A percentile compares a stretch with the other conserved stretches of the same genome.
phyloP scores from a whole-genome alignment of 2,329 filamentous ascomycete genomes.

The Laburnicola sp. region DNA sequence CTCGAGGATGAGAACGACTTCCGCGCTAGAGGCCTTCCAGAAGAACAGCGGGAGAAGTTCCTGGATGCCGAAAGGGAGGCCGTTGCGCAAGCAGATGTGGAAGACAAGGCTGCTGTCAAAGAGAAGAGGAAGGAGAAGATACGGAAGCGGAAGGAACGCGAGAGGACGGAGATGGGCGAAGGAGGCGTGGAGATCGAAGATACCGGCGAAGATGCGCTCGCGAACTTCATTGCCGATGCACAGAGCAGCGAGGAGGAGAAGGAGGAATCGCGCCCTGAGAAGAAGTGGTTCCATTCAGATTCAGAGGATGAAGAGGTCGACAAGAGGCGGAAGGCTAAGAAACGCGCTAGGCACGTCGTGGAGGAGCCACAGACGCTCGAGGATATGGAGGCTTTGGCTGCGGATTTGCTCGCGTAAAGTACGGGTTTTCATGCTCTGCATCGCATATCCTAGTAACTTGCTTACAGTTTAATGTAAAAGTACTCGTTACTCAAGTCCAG shows the following conservation, averaged over 20 bases:
- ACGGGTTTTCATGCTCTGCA: no score
- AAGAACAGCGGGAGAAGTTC: slow-evolving; percentile 76
- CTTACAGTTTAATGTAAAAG: no score
- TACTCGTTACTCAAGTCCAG: no score
- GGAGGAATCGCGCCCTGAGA: slow-evolving; percentile 55
- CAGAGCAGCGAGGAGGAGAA: slow-evolving; percentile 48
- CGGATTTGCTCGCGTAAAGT: slow-evolving; percentile 62
- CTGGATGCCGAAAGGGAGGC: slow-evolving; percentile 73
- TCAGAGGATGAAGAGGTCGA: slow-evolving; percentile 55
- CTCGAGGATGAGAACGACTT: slow-evolving; percentile 85
- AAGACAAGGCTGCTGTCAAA: slow-evolving; percentile 80
- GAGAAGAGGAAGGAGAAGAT: slow-evolving; percentile 77
- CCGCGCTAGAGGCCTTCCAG: slow-evolving; percentile 70
- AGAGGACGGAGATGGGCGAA: slow-evolving; percentile 50
- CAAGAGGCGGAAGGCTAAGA: slow-evolving; percentile 52
- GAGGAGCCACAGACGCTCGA: slow-evolving; percentile 77
- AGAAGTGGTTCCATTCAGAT: slow-evolving; percentile 77
- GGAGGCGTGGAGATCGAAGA: slow-evolving; percentile 37
- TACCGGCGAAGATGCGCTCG: slow-evolving; percentile 45
- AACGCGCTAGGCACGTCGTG: slow-evolving; percentile 57
- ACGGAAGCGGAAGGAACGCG: slow-evolving; percentile 71
- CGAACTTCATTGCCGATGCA: slow-evolving; percentile 49
- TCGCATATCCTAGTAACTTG: no score
- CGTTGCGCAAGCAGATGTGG: slow-evolving; percentile 73
- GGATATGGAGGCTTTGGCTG: slow-evolving; percentile 76